Percentiles rank a stretch among this genome's conserved stretches.
These are phyloP conservation scores for Peribolospora kevripleyi DNA, from an alignment of 768 basidiomycete species.

Conservation along the genomic window DNA sequence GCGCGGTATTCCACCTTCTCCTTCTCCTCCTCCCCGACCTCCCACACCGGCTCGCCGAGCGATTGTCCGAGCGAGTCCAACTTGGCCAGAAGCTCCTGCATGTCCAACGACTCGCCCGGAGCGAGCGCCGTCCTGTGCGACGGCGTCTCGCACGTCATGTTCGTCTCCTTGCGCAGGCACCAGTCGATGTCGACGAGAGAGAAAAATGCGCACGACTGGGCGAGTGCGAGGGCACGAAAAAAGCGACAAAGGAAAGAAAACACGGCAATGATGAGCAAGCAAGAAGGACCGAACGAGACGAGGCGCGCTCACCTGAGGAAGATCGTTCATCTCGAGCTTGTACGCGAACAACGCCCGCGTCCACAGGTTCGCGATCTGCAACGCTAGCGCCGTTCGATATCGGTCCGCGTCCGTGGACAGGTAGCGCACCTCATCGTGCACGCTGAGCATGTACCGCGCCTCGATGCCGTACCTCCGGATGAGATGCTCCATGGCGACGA, in stretches of 20 bases:
- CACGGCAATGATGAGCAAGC: not conserved
- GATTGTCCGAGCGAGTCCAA: no score
- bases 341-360: constrained; percentile 74
- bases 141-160: constrained; percentile 85
- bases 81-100: constrained; percentile 16
- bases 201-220: constrained; percentile 51
- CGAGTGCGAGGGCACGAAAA: not conserved
- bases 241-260: not conserved
- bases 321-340: constrained; percentile 80
- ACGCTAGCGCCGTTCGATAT: constrained; percentile 69
- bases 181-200: constrained; percentile 82
- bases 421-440: constrained; percentile 91
- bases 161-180: constrained; percentile 80
- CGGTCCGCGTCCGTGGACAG: constrained; percentile 68
- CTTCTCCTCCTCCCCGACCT: no score
- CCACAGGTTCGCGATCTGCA: constrained; percentile 92
- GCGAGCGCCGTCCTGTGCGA: constrained; percentile 62
- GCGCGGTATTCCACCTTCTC: no score
- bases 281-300: no score
- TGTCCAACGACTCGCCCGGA: constrained; percentile 66
- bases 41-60: no score
- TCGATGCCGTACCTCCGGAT: constrained; percentile 47
- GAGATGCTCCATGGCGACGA: constrained; percentile 82
- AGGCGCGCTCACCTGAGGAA: constrained; percentile 83
- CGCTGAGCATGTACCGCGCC: constrained; percentile 83